phyloP scores from a whole-genome alignment of 495 filamentous ascomycete species.

The Pseudomonodictys pantanalensis region DNA sequence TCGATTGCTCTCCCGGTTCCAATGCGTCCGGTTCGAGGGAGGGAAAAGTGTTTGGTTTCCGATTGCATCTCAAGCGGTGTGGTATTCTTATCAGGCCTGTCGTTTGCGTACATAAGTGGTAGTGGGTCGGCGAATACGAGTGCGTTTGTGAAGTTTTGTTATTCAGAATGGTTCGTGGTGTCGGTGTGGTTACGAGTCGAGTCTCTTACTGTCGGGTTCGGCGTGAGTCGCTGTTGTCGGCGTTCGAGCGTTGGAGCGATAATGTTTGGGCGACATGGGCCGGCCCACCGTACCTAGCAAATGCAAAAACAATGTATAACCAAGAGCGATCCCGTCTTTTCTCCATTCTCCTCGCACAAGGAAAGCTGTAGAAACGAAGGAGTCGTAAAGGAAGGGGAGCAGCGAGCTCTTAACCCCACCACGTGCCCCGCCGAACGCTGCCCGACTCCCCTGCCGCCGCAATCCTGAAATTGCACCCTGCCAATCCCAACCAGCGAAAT shows the following conservation, averaged over 20 bases:
- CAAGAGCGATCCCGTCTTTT: background rate
- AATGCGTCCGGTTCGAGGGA: conserved; percentile 4
- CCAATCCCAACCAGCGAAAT: background rate
- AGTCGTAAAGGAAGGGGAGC: background rate
- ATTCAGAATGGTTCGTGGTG: background rate
- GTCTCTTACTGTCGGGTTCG: background rate
- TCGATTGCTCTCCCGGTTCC: background rate
- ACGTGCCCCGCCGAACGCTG: too few relatives aligned
- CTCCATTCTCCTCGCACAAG: background rate
- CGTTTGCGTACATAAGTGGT: conserved; percentile 24
- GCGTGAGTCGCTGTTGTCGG: background rate
- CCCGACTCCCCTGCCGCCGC: too few relatives aligned
- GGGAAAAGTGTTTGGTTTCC: conserved; percentile 15
- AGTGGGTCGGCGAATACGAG: conserved; percentile 15
- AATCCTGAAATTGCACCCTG: too few relatives aligned
- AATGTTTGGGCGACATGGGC: background rate
- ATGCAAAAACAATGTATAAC: conserved; percentile 11
- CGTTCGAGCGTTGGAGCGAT: too few relatives aligned
- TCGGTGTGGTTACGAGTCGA: background rate
- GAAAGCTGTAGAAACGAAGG: background rate
- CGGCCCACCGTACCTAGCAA: background rate
- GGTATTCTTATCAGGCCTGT: conserved; percentile 2
- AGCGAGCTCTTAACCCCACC: too few relatives aligned
- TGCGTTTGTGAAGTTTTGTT: background rate
- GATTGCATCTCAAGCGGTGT: conserved; percentile 8